Conservation (phyloP, 2,329 filamentous ascomycete genomes). For the Ustilaginoidea virens region DNA sequence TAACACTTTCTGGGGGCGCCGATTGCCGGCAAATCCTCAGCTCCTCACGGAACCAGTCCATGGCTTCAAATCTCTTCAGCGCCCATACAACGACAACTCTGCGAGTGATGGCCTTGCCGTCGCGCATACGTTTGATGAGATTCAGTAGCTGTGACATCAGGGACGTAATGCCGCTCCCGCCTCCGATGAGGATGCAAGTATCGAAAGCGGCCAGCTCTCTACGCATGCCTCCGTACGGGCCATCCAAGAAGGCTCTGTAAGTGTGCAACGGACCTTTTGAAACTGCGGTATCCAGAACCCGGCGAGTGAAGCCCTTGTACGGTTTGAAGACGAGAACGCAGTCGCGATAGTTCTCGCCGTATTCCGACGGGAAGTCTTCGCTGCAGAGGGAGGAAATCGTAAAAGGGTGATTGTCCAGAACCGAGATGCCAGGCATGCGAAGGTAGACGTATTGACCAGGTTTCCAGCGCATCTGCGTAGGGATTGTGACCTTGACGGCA, state of each 20-base stretch:
- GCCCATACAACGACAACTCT: constrained; percentile 91
- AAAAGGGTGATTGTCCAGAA: constrained; percentile 90
- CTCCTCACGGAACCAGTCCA: constrained; percentile 97
- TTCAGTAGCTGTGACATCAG: constrained; percentile 83
- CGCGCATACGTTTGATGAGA: constrained; percentile 91
- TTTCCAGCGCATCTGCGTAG: constrained; percentile 83
- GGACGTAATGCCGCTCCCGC: constrained; percentile 87
- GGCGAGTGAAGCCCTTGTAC: constrained; percentile 77
- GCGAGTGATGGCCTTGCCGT: constrained; percentile 84
- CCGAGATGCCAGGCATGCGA: constrained; percentile 79
- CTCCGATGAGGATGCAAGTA: constrained; percentile 82
- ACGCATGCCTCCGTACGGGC: constrained; percentile 89
- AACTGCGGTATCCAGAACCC: constrained; percentile 68
- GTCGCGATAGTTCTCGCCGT: constrained; percentile 76
- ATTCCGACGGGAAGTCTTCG: constrained; percentile 83
- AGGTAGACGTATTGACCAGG: constrained; percentile 92
- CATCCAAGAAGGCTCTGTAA: constrained; percentile 83
- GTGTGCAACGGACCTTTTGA: constrained; percentile 82
- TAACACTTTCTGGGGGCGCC: constrained; percentile 75
- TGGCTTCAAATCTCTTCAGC: constrained; percentile 75
- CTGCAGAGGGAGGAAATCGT: constrained; percentile 88
- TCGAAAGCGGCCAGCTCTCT: constrained; percentile 84
- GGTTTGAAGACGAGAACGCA: constrained; percentile 86
- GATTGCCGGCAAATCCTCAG: constrained; percentile 80
- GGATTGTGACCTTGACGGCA: constrained; percentile 89